Evolutionary conservation across 2,329 filamentous ascomycete genomes (phyloP), one percentile per base, ranked within the genome.

Genomic region (Fusarium pseudograminearum): DNA sequence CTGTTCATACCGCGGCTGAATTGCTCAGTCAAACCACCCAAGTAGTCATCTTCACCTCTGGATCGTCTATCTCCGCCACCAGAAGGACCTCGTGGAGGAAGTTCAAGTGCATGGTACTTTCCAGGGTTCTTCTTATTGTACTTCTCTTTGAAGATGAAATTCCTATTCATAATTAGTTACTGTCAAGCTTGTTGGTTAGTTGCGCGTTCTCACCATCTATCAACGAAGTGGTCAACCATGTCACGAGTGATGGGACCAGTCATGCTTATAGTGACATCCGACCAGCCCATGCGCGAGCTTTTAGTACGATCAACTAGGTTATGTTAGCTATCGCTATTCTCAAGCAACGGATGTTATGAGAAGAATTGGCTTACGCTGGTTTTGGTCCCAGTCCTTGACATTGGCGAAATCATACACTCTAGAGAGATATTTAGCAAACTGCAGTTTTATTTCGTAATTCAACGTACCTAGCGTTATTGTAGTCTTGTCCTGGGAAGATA

Each of bases 241-340:
- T 92, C 93, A 67, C 90, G 84, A 0, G 95, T 90, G 12, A 93
- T 91, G 1, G 90, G 90, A 0, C 94, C 94, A 16, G 85, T 86
- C 60, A 97, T 78, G 72, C 89, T 93, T 58, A 98, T 83, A 14
- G 91, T 90, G 61, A 97, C 87, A 79, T 97, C 94, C 16, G 92
- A 93, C 94, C 94, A 97, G 22, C 94, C 94, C 93, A 97, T 97
- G 63, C 94, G 88, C 4, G 92, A 93, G 79, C 85, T 92, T 75
- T 89, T 88, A 14, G 89, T 90, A 51, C 94, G 88, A 74, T 97
- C 91, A 22, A 98, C 84, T 87, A 50, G 11, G 4, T 11, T 22
- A 2, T 9, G 9, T 53, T 12, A 71, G 38, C 46, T 61, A 14
- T 7, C 7, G 5, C 18, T 26, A 26, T 15, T 33, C 6, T 16